A percentile compares a stretch with the other conserved stretches of the same genome.
phyloP scores from a whole-genome alignment of 2,329 filamentous ascomycete genomes.

The Microdochium bolleyi region DNA sequence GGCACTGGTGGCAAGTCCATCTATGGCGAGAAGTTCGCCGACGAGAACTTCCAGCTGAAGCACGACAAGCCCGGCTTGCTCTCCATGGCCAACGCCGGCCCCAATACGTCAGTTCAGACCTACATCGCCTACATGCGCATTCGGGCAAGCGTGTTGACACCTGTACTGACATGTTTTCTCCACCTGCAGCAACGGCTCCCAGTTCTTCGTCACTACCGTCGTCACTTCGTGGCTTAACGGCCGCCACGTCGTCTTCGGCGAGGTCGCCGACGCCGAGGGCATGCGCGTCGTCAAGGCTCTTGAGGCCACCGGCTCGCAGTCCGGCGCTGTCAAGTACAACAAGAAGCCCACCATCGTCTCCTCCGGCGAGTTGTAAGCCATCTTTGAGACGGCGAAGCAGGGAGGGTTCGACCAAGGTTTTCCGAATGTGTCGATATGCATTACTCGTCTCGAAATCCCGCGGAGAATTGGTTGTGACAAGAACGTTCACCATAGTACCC shows the following conservation, averaged over 20 bases:
- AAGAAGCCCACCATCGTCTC: slow-evolving; percentile 52
- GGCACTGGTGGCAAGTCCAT: slow-evolving; percentile 89
- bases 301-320: slow-evolving; percentile 50
- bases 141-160: background rate
- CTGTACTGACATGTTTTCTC: slow-evolving; percentile 31
- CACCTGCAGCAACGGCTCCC: slow-evolving; percentile 79
- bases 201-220: slow-evolving; percentile 97
- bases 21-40: slow-evolving; percentile 89
- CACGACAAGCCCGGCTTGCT: slow-evolving; percentile 72
- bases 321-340: slow-evolving; percentile 46
- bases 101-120: slow-evolving; percentile 65
- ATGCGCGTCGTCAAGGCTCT: slow-evolving; percentile 50
- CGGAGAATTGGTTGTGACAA: too few species aligned
- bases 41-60: slow-evolving; percentile 80
- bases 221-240: slow-evolving; percentile 78
- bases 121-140: background rate
- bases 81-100: slow-evolving; percentile 93
- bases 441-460: too few species aligned
- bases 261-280: slow-evolving; percentile 48
- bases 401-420: background rate
- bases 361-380: slow-evolving; percentile 38
- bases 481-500: too few species aligned
- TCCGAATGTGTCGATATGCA: background rate
- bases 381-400: background rate
- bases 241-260: slow-evolving; percentile 79